Base-by-base conservation (phyloP, 1,284 basidiomycete species). In the Ceratobasidium papillatum region DNA sequence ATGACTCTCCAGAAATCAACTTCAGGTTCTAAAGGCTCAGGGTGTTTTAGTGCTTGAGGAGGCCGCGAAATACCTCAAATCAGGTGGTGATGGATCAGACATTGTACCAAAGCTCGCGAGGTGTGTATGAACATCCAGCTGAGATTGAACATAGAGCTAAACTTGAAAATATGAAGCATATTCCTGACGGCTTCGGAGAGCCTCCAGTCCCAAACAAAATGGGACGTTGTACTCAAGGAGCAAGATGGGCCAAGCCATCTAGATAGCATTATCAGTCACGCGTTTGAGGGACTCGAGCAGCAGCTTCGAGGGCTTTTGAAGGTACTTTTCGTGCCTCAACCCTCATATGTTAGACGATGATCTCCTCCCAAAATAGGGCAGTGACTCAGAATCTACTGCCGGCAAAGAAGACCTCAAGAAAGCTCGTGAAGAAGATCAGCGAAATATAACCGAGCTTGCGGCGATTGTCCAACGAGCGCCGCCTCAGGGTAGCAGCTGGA, bases 1-100 rank as follows among this genome's bases (percentile, higher is more conserved):
- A n/a, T n/a, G n/a, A 32, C 14, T 54, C 27, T 7, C 4, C n/a
- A 68, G 65, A 38, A 52, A 68, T 27, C 65, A 68, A 56, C 65
- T 68, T 12, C 17, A 56, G 25, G 34, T 56, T 3, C 34, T 68
- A 7, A 56, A 43, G 32, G n/a, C 49, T 14, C 65, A 56, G 22
- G 65, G 34, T 30, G 56, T 49, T 2, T 51, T 47, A 2, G 69
- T 61, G 14, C 43, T 72, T 9, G 56, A 59, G 36, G 56, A 45
- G 7, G 22, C 54, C n/a, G 41, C 69, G 1, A 68, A 68, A n/a
- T 56, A 43, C 34, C 22, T 34, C 2, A 38, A 38, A 36, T 12
- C 38, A 7, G 58, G 56, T 25, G 56, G 41, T 11, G 58, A 72
- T 49, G 30, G 32, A 3, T 59, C 56, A 1, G 14, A 47, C 1